These are phyloP conservation scores for Rhodamnia rubescens DNA, from an alignment of 345 rosid species.

Conservation along the genomic window DNA sequence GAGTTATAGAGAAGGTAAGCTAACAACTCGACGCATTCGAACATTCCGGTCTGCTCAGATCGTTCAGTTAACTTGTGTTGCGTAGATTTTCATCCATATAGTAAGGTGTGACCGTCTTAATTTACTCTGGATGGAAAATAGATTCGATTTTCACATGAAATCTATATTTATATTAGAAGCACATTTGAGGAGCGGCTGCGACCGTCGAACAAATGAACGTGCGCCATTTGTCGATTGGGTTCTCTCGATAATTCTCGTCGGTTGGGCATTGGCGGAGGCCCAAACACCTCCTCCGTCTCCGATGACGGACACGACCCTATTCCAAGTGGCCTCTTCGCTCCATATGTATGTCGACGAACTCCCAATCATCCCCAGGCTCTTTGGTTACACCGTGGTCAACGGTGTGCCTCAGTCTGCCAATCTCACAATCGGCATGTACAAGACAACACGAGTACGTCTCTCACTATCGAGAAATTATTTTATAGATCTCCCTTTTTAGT, in stretches of 20 bases:
- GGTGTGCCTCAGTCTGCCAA: slow-evolving; percentile 23
- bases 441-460: slow-evolving; percentile 42
- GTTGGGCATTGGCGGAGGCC: background rate
- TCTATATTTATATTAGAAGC: background rate
- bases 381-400: slow-evolving; percentile 19
- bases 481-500: no score
- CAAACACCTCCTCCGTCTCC: background rate
- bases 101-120: background rate
- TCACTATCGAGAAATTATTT: background rate
- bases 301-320: background rate
- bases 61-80: no score
- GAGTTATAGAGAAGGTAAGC: background rate
- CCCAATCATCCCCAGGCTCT: slow-evolving; percentile 47
- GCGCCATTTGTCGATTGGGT: background rate
- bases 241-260: background rate
- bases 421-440: slow-evolving; percentile 61
- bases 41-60: background rate
- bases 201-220: background rate
- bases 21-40: background rate
- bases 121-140: background rate
- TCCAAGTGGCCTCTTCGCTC: slow-evolving; percentile 4
- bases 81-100: background rate
- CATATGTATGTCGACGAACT: slow-evolving; percentile 63
- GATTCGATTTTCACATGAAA: background rate
- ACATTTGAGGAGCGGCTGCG: background rate